Conservation (phyloP, 2,329 filamentous ascomycete genomes). For the Pseudomassariella vexata region DNA sequence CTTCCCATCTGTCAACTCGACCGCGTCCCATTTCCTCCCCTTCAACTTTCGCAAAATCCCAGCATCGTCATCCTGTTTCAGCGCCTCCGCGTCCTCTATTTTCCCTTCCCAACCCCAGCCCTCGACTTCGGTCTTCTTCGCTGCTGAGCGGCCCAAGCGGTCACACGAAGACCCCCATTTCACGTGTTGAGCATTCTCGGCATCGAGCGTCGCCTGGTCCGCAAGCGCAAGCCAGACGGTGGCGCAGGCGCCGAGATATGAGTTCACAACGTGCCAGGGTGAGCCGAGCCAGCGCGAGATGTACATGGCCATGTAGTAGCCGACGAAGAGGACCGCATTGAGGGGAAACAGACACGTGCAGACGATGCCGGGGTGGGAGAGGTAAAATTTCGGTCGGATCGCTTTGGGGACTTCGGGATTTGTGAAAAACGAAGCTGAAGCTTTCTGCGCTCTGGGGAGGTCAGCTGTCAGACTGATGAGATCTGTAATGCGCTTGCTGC, state of each 20-base stretch:
- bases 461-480: constrained; percentile 68
- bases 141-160: constrained; percentile 48
- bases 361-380: constrained; percentile 83
- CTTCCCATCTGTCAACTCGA: constrained; percentile 54
- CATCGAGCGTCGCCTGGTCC: constrained; percentile 55
- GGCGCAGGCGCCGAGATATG: constrained; percentile 71
- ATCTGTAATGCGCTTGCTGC: constrained; percentile 82
- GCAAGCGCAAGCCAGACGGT: constrained; percentile 75
- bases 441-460: constrained; percentile 56
- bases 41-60: constrained; percentile 45
- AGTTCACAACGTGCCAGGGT: constrained; percentile 77
- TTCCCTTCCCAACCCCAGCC: constrained; percentile 74
- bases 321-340: constrained; percentile 60
- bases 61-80: constrained; percentile 36
- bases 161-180: constrained; percentile 85
- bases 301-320: constrained; percentile 64
- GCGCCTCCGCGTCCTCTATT: constrained; percentile 40
- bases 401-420: constrained; percentile 14
- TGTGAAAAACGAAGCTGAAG: constrained; percentile 52
- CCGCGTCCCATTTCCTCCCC: constrained; percentile 53
- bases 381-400: constrained; percentile 60
- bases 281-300: constrained; percentile 74
- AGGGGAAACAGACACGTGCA: constrained; percentile 77
- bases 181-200: constrained; percentile 42
- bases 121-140: constrained; percentile 76